phyloP scores from a whole-genome alignment of 192 early-diverging fungal genomes.

The Nowakowskiella sp. region DNA sequence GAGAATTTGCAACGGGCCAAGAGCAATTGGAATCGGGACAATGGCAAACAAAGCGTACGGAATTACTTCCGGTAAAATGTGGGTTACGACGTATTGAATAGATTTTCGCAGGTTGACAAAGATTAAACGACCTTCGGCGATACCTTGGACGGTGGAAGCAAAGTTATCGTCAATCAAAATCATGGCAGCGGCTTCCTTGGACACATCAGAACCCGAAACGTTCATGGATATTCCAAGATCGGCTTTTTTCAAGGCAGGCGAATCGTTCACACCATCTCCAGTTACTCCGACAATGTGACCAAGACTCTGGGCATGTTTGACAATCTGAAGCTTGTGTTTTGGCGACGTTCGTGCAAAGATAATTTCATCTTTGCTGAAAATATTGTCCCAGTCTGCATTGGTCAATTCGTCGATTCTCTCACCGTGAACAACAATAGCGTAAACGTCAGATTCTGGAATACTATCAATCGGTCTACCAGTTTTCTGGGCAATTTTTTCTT shows the following conservation, averaged over 20 bases:
- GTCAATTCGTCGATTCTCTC: conserved; percentile 74
- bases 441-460: conserved; percentile 72
- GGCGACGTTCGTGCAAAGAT: conserved; percentile 96
- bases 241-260: conserved; percentile 92
- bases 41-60: conserved; percentile 42
- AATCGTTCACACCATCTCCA: conserved; percentile 95
- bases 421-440: conserved; percentile 88
- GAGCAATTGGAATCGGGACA: conserved; percentile 74
- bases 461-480: conserved; percentile 47
- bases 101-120: conserved; percentile 95
- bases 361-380: conserved; percentile 91
- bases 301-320: conserved; percentile 77
- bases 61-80: conserved; percentile 75
- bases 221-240: conserved; percentile 98
- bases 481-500: conserved; percentile 63
- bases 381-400: conserved; percentile 82
- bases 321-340: conserved; percentile 95
- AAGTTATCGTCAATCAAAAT: conserved; percentile 98
- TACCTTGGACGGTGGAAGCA: conserved; percentile 85
- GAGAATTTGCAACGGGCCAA: conserved; percentile 78
- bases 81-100: conserved; percentile 84
- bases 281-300: conserved; percentile 98
- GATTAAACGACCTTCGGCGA: conserved; percentile 91
- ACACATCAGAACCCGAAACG: conserved; percentile 86
- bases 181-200: conserved; percentile 95